Conservation (phyloP, 495 filamentous ascomycete genomes). For the Parathielavia hyrcaniae region DNA sequence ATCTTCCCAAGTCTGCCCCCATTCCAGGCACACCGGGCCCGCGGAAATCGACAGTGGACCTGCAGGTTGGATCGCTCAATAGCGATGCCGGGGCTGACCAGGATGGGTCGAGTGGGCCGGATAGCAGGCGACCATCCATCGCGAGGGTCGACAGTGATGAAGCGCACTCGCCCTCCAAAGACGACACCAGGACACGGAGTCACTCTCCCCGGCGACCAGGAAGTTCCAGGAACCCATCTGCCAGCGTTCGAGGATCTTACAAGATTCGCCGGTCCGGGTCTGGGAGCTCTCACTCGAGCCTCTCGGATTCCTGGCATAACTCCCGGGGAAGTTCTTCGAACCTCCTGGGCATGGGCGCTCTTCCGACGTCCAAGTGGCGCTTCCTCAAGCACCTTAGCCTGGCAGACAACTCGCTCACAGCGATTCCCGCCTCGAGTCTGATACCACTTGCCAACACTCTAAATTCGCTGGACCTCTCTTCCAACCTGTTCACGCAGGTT, state of each 20-base stretch:
- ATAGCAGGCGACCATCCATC: slow-evolving; percentile 39
- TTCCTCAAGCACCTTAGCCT: slow-evolving; percentile 87
- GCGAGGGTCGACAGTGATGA: slow-evolving; percentile 39
- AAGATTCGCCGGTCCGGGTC: slow-evolving; percentile 81
- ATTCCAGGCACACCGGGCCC: slow-evolving; percentile 61
- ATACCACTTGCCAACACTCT: slow-evolving; percentile 77
- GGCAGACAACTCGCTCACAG: slow-evolving; percentile 82
- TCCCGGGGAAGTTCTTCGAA: slow-evolving; percentile 64
- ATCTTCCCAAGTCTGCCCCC: slow-evolving; percentile 52
- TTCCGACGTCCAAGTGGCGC: slow-evolving; percentile 85
- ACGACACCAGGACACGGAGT: slow-evolving; percentile 54
- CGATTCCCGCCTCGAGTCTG: slow-evolving; percentile 65
- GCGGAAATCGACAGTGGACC: slow-evolving; percentile 40
- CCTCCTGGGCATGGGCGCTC: slow-evolving; percentile 54
- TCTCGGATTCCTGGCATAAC: slow-evolving; percentile 61
- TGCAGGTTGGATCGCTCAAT: slow-evolving; percentile 42
- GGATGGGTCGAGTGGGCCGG: slow-evolving; percentile 26
- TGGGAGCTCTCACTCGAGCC: slow-evolving; percentile 84
- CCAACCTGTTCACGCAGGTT: slow-evolving; percentile 83
- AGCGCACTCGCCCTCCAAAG: slow-evolving; percentile 35
- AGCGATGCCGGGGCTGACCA: slow-evolving; percentile 40
- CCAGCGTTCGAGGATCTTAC: slow-evolving; percentile 54
- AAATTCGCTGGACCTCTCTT: slow-evolving; percentile 83
- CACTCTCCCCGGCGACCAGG: slow-evolving; percentile 70
- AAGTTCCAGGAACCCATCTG: slow-evolving; percentile 63